Conservation (phyloP, 164 flowering plant genomes). For the Cinnamomum chago region DNA sequence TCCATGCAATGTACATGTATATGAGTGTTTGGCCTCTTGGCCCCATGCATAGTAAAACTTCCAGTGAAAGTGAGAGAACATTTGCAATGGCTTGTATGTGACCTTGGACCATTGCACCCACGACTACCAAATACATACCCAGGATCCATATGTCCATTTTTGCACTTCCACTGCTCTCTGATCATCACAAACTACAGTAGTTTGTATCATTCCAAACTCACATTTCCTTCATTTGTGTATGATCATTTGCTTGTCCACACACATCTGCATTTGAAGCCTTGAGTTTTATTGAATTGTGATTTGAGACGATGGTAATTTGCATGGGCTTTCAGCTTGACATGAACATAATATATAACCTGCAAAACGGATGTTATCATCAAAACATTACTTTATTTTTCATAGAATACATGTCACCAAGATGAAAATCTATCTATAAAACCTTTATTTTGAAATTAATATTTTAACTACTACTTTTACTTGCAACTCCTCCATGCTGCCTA, state of each 20-base stretch:
- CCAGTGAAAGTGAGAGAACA: background rate
- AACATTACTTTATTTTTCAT: too few species aligned
- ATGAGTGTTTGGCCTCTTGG: background rate
- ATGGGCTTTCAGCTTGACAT: background rate
- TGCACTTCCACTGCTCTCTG: background rate
- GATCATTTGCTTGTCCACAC: too few species aligned
- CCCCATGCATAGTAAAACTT: background rate
- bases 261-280: background rate
- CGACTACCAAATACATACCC: background rate
- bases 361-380: too few species aligned
- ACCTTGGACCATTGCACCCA: background rate
- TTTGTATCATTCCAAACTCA: too few species aligned
- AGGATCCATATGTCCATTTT: background rate
- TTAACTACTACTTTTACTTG: background rate
- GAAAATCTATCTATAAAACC: too few species aligned
- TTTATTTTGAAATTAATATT: too few species aligned
- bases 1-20: background rate
- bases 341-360: background rate
- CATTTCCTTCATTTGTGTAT: too few species aligned
- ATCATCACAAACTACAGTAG: background rate
- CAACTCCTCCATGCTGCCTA: background rate
- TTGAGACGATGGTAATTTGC: background rate
- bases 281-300: too few species aligned
- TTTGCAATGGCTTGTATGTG: background rate
- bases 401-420: too few species aligned